Percentiles rank a stretch among this genome's conserved stretches.
Evolutionary conservation across 805 yeast species (phyloP).

Genomic region (Wickerhamiella sergipiensis): DNA sequence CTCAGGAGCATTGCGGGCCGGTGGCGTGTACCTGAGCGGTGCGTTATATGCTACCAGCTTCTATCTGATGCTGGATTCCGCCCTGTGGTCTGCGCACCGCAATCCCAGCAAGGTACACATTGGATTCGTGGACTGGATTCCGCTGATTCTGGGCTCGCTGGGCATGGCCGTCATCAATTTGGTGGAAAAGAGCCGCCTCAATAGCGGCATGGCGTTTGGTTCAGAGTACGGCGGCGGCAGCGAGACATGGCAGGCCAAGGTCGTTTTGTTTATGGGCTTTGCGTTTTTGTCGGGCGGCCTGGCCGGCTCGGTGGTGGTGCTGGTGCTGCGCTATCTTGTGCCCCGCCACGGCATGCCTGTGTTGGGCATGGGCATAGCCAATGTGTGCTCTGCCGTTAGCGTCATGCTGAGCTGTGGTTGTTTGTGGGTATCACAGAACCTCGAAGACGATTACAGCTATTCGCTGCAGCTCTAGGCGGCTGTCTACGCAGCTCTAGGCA

Average conservation of each 20-base stretch:
- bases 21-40: conserved; percentile 51
- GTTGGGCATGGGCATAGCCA: conserved; percentile 84
- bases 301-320: conserved; percentile 80
- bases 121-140: conserved; percentile 91
- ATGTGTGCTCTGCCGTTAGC: conserved; percentile 64
- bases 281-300: conserved; percentile 87
- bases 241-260: conserved; percentile 88
- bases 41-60: conserved; percentile 64
- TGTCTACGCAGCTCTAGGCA: not conserved
- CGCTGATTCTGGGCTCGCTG: conserved; percentile 70
- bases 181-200: conserved; percentile 50
- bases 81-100: conserved; percentile 67
- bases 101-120: conserved; percentile 83
- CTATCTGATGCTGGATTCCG: conserved; percentile 82
- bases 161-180: conserved; percentile 77
- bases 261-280: conserved; percentile 82
- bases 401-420: conserved; percentile 81
- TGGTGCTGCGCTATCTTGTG: conserved; percentile 70
- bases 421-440: conserved; percentile 88
- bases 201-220: conserved; percentile 29
- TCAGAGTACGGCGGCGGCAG: conserved; percentile 24
- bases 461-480: conserved; percentile 57
- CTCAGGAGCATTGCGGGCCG: conserved; percentile 52
- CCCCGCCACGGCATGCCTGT: conserved; percentile 61
- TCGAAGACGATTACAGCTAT: conserved; percentile 92